Percentiles rank a stretch among this genome's conserved stretches.
Conservation (phyloP, 495 filamentous ascomycete species). For the Achaetomiella virescens region DNA sequence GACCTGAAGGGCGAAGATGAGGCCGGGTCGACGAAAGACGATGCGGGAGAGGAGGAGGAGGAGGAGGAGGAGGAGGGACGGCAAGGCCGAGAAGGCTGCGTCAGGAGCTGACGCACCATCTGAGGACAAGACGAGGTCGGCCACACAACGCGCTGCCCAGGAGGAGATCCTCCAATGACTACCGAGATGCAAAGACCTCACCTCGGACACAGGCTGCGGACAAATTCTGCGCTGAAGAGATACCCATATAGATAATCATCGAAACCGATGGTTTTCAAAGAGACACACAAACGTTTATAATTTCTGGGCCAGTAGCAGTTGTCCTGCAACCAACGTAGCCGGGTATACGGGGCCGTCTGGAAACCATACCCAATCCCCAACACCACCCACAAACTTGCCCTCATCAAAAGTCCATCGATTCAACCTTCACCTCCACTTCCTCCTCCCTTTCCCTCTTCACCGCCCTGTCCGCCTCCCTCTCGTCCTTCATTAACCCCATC, state of each 20-base stretch:
- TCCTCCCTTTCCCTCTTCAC: constrained; percentile 61
- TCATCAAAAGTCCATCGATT: constrained; percentile 7
- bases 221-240: neutral
- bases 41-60: too few relatives aligned
- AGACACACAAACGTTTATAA: too few relatives aligned
- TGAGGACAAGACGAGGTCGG: neutral
- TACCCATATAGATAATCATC: neutral
- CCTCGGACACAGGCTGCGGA: neutral
- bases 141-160: neutral
- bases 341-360: too few relatives aligned
- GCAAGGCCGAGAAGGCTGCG: constrained; percentile 6
- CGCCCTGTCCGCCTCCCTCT: constrained; percentile 65
- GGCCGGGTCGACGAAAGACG: constrained; percentile 26
- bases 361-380: too few relatives aligned
- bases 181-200: neutral
- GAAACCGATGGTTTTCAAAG: neutral
- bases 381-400: too few relatives aligned
- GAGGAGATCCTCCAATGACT: neutral
- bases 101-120: neutral
- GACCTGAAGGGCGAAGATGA: constrained; percentile 37
- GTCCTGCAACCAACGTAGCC: too few relatives aligned
- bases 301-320: too few relatives aligned
- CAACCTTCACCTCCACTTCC: constrained; percentile 13
- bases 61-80: constrained; percentile 1
- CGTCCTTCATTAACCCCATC: constrained; percentile 68